Conservation (phyloP, 129 eudicot genomes). For the Lactuca saligna region DNA sequence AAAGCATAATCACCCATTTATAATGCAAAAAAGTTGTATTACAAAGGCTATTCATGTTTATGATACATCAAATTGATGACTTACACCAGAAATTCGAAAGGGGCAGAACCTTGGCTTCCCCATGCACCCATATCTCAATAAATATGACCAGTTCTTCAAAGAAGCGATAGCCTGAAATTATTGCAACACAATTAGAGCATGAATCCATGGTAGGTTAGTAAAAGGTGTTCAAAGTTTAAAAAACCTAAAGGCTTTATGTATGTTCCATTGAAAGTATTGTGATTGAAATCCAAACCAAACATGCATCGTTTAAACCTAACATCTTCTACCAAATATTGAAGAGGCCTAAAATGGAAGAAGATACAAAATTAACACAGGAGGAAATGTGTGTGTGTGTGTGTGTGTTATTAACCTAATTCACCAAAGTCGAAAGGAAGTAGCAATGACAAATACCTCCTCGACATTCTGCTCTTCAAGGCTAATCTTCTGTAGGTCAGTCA, state of each 20-base stretch:
- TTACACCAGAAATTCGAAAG: neutral
- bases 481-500: constrained; percentile 27
- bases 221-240: too few species aligned
- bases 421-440: neutral
- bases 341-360: too few species aligned
- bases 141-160: constrained; percentile 21
- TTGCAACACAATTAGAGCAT: neutral
- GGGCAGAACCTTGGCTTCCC: constrained; percentile 51
- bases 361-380: too few species aligned
- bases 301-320: too few species aligned
- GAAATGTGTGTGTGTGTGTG: too few species aligned
- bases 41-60: neutral
- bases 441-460: constrained; percentile 16
- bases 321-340: too few species aligned
- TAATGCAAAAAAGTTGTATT: too few species aligned
- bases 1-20: too few species aligned
- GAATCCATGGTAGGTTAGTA: neutral
- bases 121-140: constrained; percentile 60
- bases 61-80: neutral
- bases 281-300: too few species aligned
- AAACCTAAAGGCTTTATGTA: too few species aligned
- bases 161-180: constrained; percentile 7
- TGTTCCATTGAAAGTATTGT: too few species aligned
- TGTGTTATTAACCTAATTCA: neutral
- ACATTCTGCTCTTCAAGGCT: constrained; percentile 28